Conservation (phyloP, 768 basidiomycete genomes). For the Kwoniella shandongensis region DNA sequence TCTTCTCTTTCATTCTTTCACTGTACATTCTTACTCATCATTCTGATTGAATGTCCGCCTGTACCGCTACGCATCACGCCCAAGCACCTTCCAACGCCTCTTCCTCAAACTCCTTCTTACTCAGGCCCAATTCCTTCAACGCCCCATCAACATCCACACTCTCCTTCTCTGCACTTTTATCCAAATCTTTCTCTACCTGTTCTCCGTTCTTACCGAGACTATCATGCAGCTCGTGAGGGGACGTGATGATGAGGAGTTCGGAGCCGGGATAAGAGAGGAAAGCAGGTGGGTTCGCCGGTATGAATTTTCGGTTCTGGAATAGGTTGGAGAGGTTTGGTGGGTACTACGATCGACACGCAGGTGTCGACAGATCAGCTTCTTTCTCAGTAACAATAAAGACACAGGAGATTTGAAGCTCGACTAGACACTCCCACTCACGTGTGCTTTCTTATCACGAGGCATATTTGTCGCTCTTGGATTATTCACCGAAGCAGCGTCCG, state of each 20-base stretch:
- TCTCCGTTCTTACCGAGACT: constrained; percentile 41
- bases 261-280: constrained; percentile 40
- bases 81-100: constrained; percentile 47
- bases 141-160: constrained; percentile 33
- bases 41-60: too few species aligned
- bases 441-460: constrained; percentile 38
- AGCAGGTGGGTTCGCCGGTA: constrained; percentile 41
- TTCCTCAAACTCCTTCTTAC: constrained; percentile 38
- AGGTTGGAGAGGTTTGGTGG: constrained; percentile 32
- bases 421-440: constrained; percentile 24
- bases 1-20: too few species aligned
- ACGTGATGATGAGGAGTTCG: constrained; percentile 45
- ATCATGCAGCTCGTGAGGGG: constrained; percentile 38
- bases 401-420: neutral
- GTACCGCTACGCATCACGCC: constrained; percentile 23
- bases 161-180: constrained; percentile 34
- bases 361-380: neutral
- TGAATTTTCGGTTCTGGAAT: constrained; percentile 36
- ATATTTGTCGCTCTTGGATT: constrained; percentile 45
- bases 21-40: too few species aligned
- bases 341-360: constrained; percentile 18
- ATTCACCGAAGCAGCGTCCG: constrained; percentile 24
- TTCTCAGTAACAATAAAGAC: neutral
- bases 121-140: constrained; percentile 47
- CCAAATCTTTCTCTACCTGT: constrained; percentile 40